Conservation (phyloP, 345 rosid species). For the Aegle marmelos region DNA sequence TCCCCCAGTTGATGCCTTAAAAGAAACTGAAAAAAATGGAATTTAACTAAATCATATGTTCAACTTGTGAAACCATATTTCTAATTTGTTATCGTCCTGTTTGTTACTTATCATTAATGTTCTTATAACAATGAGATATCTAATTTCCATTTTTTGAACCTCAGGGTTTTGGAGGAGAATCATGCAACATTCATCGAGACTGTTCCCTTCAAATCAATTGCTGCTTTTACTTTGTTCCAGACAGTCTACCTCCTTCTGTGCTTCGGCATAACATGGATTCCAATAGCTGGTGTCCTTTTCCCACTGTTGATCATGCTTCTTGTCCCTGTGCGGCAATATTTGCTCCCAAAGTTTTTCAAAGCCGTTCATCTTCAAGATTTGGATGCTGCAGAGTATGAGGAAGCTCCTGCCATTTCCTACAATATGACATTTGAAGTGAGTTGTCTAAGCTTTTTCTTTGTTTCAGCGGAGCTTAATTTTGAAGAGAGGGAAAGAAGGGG, state of each 20-base stretch:
- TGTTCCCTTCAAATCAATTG: constrained; percentile 64
- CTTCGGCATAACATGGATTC: constrained; percentile 81
- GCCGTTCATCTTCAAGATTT: constrained; percentile 70
- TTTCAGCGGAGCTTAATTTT: neutral
- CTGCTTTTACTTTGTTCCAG: constrained; percentile 65
- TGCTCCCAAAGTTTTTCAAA: constrained; percentile 66
- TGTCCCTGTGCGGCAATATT: constrained; percentile 64
- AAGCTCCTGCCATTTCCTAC: constrained; percentile 62
- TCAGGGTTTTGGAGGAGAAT: constrained; percentile 57
- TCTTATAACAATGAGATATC: neutral
- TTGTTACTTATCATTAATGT: neutral
- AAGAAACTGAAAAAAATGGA: neutral
- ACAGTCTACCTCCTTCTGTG: constrained; percentile 56
- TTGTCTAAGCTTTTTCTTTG: constrained; percentile 7
- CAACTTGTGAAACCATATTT: neutral
- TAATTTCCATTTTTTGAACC: constrained; percentile 11
- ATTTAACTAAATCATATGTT: neutral
- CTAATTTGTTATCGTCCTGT: neutral
- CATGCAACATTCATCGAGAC: constrained; percentile 66
- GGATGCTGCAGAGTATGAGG: constrained; percentile 80
- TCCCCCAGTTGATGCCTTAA: neutral
- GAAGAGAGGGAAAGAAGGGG: too few species aligned
- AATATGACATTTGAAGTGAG: constrained; percentile 56
- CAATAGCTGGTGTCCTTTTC: constrained; percentile 74
- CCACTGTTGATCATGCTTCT: constrained; percentile 78